Evolutionary conservation across 164 flowering plant genomes (phyloP).

Genomic region (Vitis amurensis): DNA sequence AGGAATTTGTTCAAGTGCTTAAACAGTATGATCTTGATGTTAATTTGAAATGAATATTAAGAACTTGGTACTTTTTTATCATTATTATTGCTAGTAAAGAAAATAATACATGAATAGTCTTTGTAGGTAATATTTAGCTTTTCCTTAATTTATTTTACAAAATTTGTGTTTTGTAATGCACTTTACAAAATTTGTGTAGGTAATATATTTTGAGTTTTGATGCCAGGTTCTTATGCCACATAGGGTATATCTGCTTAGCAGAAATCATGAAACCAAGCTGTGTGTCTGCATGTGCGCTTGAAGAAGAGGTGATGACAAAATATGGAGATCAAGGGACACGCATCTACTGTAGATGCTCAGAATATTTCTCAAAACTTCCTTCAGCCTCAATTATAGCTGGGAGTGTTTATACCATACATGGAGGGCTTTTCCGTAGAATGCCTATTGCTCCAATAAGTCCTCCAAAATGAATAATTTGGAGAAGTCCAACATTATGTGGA

Average conservation of each 20-base stretch:
- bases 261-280: slow-evolving; percentile 22
- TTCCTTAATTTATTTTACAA: too few relatives aligned
- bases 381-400: slow-evolving; percentile 22
- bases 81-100: too few relatives aligned
- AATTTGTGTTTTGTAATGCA: too few relatives aligned
- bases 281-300: slow-evolving; percentile 16
- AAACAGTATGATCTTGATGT: too few relatives aligned
- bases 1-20: too few relatives aligned
- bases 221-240: slow-evolving; percentile 24
- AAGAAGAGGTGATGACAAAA: slow-evolving; percentile 18
- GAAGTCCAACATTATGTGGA: too few relatives aligned
- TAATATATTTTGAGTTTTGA: too few relatives aligned
- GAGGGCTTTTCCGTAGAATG: slow-evolving; percentile 19
- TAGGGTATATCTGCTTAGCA: slow-evolving; percentile 26
- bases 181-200: too few relatives aligned
- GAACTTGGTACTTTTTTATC: too few relatives aligned
- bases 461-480: not conserved
- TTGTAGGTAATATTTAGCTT: too few relatives aligned
- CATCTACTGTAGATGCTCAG: slow-evolving; percentile 18
- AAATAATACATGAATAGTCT: too few relatives aligned
- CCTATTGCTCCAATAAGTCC: not conserved
- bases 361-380: slow-evolving; percentile 21
- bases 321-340: slow-evolving; percentile 17
- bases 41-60: too few relatives aligned
- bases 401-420: slow-evolving; percentile 22